A percentile compares a stretch with the other conserved stretches of the same genome.
Conservation (phyloP, 1,139 yeast genomes). For the Candida anutae region DNA sequence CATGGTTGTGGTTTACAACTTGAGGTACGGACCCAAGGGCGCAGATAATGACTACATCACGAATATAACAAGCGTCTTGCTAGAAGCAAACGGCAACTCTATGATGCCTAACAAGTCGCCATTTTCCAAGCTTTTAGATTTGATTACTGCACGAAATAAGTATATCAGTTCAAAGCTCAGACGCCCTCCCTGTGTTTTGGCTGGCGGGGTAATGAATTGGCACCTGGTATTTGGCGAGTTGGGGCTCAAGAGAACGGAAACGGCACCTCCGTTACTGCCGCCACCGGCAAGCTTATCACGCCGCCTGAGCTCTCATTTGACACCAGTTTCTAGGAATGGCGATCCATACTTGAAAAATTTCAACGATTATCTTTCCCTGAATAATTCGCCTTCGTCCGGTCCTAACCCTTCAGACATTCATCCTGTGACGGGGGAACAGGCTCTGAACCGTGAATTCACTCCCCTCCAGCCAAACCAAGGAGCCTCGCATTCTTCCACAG, state of each 20-base stretch:
- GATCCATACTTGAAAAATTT: slow-evolving; percentile 28
- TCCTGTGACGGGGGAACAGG: neutral
- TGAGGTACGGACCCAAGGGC: slow-evolving; percentile 19
- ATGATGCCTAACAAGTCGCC: slow-evolving; percentile 27
- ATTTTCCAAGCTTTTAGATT: slow-evolving; percentile 43
- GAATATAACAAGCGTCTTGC: slow-evolving; percentile 14
- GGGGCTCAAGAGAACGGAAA: slow-evolving; percentile 1
- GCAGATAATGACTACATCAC: slow-evolving; percentile 20
- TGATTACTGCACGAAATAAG: slow-evolving; percentile 37
- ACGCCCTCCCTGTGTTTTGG: slow-evolving; percentile 26
- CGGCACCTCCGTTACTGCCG: slow-evolving; percentile 2
- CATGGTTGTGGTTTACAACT: slow-evolving; percentile 56
- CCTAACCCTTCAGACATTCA: slow-evolving; percentile 5
- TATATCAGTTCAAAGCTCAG: slow-evolving; percentile 29
- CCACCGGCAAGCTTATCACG: neutral
- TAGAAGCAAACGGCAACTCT: slow-evolving; percentile 8
- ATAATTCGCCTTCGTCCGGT: slow-evolving; percentile 16
- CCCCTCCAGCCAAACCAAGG: neutral
- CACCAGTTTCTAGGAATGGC: neutral
- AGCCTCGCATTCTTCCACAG: neutral
- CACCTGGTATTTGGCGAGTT: slow-evolving; percentile 23
- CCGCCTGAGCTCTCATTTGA: neutral
- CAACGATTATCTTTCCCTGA: slow-evolving; percentile 34
- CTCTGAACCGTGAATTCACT: neutral
- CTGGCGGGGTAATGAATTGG: slow-evolving; percentile 40